Conservation (phyloP, 208 protist genomes). For the Acanthamoeba divionensis region DNA sequence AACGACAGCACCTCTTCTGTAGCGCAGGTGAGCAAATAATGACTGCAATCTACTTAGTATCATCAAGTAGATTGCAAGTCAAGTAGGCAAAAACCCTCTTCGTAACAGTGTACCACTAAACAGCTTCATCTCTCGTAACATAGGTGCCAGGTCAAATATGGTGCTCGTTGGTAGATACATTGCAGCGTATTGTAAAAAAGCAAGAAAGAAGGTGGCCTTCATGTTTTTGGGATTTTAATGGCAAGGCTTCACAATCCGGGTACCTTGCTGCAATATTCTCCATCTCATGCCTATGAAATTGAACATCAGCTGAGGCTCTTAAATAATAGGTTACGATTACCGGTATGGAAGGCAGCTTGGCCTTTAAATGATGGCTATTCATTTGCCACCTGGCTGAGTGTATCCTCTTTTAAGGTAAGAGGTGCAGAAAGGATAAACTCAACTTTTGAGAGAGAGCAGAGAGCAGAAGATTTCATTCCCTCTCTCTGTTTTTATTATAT, state of each 20-base stretch:
- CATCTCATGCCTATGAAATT: neutral
- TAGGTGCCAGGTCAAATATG: constrained; percentile 27
- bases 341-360: neutral
- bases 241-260: neutral
- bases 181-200: constrained; percentile 32
- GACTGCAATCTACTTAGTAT: too few relatives aligned
- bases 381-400: constrained; percentile 30
- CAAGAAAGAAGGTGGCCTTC: constrained; percentile 24
- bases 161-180: constrained; percentile 26
- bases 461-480: too few relatives aligned
- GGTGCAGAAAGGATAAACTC: too few relatives aligned
- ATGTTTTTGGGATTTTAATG: constrained; percentile 50
- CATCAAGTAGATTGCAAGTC: too few relatives aligned
- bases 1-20: too few relatives aligned
- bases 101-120: too few relatives aligned
- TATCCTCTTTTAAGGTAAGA: constrained; percentile 37
- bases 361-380: constrained; percentile 11
- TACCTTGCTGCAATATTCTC: neutral
- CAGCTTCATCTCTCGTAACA: too few relatives aligned
- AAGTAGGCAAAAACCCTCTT: too few relatives aligned
- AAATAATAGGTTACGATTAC: neutral
- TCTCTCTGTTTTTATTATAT: too few relatives aligned
- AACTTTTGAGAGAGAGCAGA: too few relatives aligned
- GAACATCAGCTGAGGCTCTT: neutral
- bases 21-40: too few relatives aligned